Evolutionary conservation across 2,329 filamentous ascomycete species (phyloP), one percentile per base, ranked within the genome.

Genomic region (Colletotrichum trifolii): DNA sequence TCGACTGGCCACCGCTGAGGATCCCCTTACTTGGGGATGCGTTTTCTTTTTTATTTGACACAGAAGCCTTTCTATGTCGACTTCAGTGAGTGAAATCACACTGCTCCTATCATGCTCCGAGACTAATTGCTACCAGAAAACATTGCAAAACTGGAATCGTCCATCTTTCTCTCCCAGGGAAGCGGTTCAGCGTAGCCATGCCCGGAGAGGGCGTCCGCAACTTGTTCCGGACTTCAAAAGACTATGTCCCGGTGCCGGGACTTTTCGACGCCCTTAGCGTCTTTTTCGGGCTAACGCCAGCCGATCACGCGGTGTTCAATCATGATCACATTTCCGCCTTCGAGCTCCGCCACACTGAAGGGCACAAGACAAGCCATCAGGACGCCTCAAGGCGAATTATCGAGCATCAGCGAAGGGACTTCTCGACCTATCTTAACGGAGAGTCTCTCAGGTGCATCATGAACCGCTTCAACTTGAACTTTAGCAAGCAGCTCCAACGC

Each of bases 341-440:
- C 9, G 64, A 66, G 25, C 12, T 12, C 3, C 39, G 4, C 11
- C 25, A 49, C 11, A 48, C 11, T 15, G 48, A 39, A 13, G 48
- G 42, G 17, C 10, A 15, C 35, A 43, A 15, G n/a, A 66, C 54
- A 3, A 54, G 9, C 4, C 54, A 63, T 8, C 15, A 15, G 5
- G 60, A 66, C 17, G 46, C 49, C 9, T 64, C 64, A 6, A 33
- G 60, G 34, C 36, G 60, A 6, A 58, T 64, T 15, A 64, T 66
- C 33, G 64, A 66, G 11, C 64, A 60, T n/a, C 64, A 66, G 17
- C 53, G 64, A 6, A 50, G 50, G 9, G 64, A 66, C 6, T 64
- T 66, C 34, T 4, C 45, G 5, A 33, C 34, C 2, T 66, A 58
- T 11, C n/a, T 66, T 7, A 58, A 45, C 6, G 64, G 64, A 2